Evolutionary conservation across 2,329 filamentous ascomycete genomes (phyloP), one percentile per base, ranked within the genome.

Genomic region (Ceratocystis albifundus): DNA sequence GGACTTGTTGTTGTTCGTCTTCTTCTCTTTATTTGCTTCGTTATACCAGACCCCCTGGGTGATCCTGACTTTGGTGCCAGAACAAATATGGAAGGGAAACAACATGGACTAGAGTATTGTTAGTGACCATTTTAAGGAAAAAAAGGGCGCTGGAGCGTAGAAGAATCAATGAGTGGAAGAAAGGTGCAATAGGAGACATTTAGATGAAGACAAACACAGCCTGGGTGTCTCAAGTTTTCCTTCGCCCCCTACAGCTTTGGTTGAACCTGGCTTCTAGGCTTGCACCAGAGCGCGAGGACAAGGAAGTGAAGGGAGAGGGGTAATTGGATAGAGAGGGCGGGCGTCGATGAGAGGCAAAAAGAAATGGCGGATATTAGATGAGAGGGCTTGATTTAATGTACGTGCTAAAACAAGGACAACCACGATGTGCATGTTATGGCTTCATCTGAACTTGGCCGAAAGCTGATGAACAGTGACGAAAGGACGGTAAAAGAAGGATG

Each of bases 331-430:
- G 36, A 41, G 46, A 50, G 46, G 46, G n/a, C 3, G 46, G 20
- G 46, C 22, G 46, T n/a, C 20, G 20, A 6, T 15, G 22, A 53
- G 22, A 10, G 22, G 30, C 8, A 30, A 59, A 30, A 59, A 59
- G 25, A 30, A n/a, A 59, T 59, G 55, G 55, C 28, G 55, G n/a
- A 59, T 36, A n/a, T 59, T 59, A 59, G 48, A 53, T 53, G 48
- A 59, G 55, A 59, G 55, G 36, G 30, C 55, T 59, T 36, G 55
- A 4, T 59, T 32, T 59, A 8, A 30, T n/a, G 25, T n/a, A 10
- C 28, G 28, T 36, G 17, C 20, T 59, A 30, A 8, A 59, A 59
- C 32, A 20, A n/a, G 48, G 10, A 53, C 25, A 28, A 22, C 36
- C 48, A 15, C 48, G 6, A 59, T 17, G 32, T 36, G 28, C 25